Base-by-base conservation (phyloP, 805 yeast genomes). In the Yamadazyma takamatsuzukensis region DNA sequence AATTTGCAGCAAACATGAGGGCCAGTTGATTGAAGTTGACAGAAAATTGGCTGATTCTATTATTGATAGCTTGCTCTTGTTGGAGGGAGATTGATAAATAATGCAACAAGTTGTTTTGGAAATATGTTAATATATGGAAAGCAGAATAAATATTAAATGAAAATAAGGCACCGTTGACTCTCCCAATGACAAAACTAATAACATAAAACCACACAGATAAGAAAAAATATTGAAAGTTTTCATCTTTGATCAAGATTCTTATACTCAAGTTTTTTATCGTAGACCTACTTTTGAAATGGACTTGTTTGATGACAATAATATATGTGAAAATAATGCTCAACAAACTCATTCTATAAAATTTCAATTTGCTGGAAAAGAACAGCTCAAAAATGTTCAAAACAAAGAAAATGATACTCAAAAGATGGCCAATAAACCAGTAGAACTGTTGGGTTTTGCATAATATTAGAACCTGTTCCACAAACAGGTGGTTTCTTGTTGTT, bases 381-480 rank as follows among this genome's bases (percentile, higher is more conserved):
- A 79, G 67, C 21, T 49, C 61, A 22, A 71, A 32, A 27, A 62
- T 53, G 46, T 61, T 64, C 13, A 56, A 41, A 3, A 56, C 36
- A 47, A 71, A 70, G 53, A 59, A 72, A 33, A 54, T 43, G 2
- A 76, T 42, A 2, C 78, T 73, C 19, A 66, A 49, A 10, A 73
- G 63, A 54, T 81, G 85, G 12, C 83, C 81, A 17, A 78, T 33
- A 43, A 72, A 81, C 89, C 89, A 81, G 45, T 76, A 76, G 49
- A 81, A 78, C 51, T 80, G 86, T 6, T 78, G 76, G 8, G 78
- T 72, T 42, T 57, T 49, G 21, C 34, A 23, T 11, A 50, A 32
- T 12, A 4, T 21, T 7, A 18, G 10, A 13, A 25, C 15, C 10
- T 26, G 29, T 15, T 26, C 3, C n/a, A 27, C 12, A 27, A 17